These are phyloP conservation scores for Linderniella brevidens DNA, from an alignment of 257 asterid genomes.

Conservation along the genomic window DNA sequence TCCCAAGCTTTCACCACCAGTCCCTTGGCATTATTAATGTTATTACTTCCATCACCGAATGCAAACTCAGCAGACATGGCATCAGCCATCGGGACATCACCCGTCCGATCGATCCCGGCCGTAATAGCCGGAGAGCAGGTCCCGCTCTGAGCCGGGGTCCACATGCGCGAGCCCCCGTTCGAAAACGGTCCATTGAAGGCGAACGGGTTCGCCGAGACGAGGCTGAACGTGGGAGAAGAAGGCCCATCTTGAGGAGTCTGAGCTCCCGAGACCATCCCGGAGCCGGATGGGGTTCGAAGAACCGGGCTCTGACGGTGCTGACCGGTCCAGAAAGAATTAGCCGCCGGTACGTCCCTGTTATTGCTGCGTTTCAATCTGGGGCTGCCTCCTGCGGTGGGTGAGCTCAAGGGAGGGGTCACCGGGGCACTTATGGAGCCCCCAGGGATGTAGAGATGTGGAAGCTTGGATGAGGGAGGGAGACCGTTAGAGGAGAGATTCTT, in stretches of 20 bases:
- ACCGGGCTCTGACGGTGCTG: conserved; percentile 69
- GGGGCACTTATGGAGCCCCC: conserved; percentile 97
- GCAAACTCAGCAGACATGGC: conserved; percentile 84
- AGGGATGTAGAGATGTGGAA: conserved; percentile 58
- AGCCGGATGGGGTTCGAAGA: conserved; percentile 68
- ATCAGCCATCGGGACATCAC: conserved; percentile 89
- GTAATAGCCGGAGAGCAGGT: conserved; percentile 82
- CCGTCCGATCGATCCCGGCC: conserved; percentile 51
- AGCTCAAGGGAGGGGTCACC: conserved; percentile 90
- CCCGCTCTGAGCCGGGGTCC: conserved; percentile 98
- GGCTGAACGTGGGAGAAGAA: conserved; percentile 86
- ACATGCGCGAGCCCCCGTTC: conserved; percentile 82
- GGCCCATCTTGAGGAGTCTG: conserved; percentile 84
- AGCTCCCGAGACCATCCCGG: conserved; percentile 90
- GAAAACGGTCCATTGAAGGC: conserved; percentile 61
- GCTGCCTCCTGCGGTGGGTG: conserved; percentile 66
- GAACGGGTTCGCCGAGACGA: conserved; percentile 66
- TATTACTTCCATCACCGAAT: conserved; percentile 42
- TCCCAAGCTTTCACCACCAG: conserved; percentile 94
- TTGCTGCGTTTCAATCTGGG: conserved; percentile 42
- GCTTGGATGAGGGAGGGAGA: conserved; percentile 42
- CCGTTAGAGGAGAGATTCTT: conserved; percentile 74
- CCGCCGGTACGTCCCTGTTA: conserved; percentile 50
- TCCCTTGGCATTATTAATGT: conserved; percentile 29
- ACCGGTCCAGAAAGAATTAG: conserved; percentile 47